Conservation (phyloP, 139 green algal genomes). For the Coelastrella sp. region DNA sequence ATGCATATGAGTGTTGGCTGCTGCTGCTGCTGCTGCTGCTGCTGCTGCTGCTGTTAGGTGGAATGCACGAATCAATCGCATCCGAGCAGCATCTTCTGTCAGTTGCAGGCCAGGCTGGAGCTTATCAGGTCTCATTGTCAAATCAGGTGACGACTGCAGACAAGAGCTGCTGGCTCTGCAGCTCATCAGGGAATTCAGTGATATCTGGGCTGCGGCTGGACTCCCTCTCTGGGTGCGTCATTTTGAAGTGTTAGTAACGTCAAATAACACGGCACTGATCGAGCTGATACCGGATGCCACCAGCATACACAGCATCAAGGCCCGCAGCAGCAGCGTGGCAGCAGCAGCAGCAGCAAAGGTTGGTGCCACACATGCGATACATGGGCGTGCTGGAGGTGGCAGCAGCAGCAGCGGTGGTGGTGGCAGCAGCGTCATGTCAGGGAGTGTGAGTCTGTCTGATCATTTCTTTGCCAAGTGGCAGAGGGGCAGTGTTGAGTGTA, state of each 20-base stretch:
- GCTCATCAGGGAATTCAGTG: slow-evolving; percentile 87
- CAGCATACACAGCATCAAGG: slow-evolving; percentile 96
- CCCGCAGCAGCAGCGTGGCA: slow-evolving; percentile 22
- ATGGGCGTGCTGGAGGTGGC: not conserved
- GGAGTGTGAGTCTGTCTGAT: slow-evolving; percentile 72
- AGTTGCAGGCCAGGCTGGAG: slow-evolving; percentile 78
- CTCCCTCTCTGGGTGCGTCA: slow-evolving; percentile 91
- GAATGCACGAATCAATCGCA: not conserved
- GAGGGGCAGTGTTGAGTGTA: slow-evolving; percentile 67
- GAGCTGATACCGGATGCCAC: slow-evolving; percentile 94
- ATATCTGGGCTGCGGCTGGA: slow-evolving; percentile 87
- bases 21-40: not conserved
- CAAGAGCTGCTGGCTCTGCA: slow-evolving; percentile 98
- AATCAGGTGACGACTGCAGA: slow-evolving; percentile 96
- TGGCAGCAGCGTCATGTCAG: slow-evolving; percentile 17
- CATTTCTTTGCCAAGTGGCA: slow-evolving; percentile 87
- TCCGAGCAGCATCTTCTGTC: not conserved
- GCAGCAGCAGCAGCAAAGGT: not conserved
- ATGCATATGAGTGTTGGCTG: too few species aligned
- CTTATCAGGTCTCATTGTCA: slow-evolving; percentile 96
- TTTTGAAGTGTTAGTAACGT: slow-evolving; percentile 96
- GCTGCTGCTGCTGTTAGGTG: not conserved
- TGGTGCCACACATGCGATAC: slow-evolving; percentile 19
- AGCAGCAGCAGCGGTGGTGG: slow-evolving; percentile 32
- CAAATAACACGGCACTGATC: slow-evolving; percentile 93